These are phyloP conservation scores for Aspergillus homomorphus DNA, from an alignment of 495 filamentous ascomycete genomes.

Conservation along the genomic window DNA sequence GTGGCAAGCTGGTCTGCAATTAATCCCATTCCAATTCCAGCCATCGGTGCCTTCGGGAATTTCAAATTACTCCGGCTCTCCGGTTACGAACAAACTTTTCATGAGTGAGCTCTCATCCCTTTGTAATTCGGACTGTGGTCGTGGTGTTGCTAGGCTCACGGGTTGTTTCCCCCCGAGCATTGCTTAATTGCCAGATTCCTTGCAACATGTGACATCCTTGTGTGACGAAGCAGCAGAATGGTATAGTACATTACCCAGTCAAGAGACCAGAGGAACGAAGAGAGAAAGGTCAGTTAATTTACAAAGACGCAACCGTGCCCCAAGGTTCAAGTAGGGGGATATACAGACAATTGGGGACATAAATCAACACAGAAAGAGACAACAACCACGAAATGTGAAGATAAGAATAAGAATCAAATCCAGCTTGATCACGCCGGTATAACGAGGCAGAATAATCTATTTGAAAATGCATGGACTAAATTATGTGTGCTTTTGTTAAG, in stretches of 20 bases:
- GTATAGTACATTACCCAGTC: too few relatives aligned
- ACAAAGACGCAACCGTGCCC: background rate
- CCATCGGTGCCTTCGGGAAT: background rate
- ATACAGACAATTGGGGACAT: conserved; percentile 4
- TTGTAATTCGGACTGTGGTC: too few relatives aligned
- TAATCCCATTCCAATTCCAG: background rate
- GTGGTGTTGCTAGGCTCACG: too few relatives aligned
- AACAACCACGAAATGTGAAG: conserved; percentile 2
- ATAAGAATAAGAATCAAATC: conserved; percentile 11
- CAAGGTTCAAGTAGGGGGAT: conserved; percentile 1
- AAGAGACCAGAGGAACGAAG: background rate
- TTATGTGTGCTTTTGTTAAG: conserved; percentile 1
- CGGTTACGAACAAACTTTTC: too few relatives aligned
- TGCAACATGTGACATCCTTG: too few relatives aligned
- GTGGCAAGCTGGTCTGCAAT: background rate
- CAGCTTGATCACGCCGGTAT: conserved; percentile 15
- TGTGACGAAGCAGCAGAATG: too few relatives aligned
- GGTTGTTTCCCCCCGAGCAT: too few relatives aligned
- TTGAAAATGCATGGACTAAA: conserved; percentile 12
- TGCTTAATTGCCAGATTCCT: too few relatives aligned
- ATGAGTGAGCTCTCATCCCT: too few relatives aligned
- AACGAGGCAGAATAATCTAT: conserved; percentile 28
- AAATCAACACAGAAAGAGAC: conserved; percentile 2
- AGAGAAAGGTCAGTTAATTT: background rate
- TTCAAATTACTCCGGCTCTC: background rate